Base-by-base conservation (phyloP, 768 basidiomycete genomes). In the Dioszegia hungarica region DNA sequence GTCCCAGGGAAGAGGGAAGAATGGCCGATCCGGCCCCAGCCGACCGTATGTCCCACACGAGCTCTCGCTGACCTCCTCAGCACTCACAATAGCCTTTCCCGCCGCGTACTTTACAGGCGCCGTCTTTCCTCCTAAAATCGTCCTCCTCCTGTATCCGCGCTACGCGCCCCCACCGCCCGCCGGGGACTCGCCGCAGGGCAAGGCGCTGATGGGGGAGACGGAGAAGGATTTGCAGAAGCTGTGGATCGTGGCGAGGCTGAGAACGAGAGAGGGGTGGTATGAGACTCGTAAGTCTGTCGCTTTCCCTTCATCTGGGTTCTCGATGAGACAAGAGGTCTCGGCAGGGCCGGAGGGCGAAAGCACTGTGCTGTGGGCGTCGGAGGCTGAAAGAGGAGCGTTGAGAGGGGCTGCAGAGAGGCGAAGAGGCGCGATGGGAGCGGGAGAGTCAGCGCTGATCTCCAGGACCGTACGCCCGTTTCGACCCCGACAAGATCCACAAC, bases 401-500 rank as follows among this genome's bases (percentile, higher is more conserved):
- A n/a, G n/a, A n/a, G n/a, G n/a, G n/a, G n/a, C n/a, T n/a, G n/a
- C n/a, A n/a, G n/a, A n/a, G n/a, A n/a, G n/a, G n/a, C n/a, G n/a
- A n/a, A n/a, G n/a, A n/a, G n/a, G n/a, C n/a, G n/a, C n/a, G n/a
- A n/a, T n/a, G n/a, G n/a, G n/a, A n/a, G n/a, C n/a, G n/a, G n/a
- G n/a, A n/a, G n/a, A n/a, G 24, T 19, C 27, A 44, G 22, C 6
- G 54, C 59, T 60, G 52, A 54, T 20, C 11, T 1, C n/a, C 81
- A 20, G 83, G 90, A 47, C 90, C 90, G 36, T 91, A 89, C 73
- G 74, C 77, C 12, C 77, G 80, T 17, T 82, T 85, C 25, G 85
- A 90, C 0, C 86, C 86, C 57, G 85, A 87, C 55, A 79, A 84
- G 52, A 80, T 86, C 0, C 86, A 86, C 53, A 91, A 99, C 76